Evolutionary conservation across 768 basidiomycete species (phyloP).

Genomic region (Tricholomella constricta): DNA sequence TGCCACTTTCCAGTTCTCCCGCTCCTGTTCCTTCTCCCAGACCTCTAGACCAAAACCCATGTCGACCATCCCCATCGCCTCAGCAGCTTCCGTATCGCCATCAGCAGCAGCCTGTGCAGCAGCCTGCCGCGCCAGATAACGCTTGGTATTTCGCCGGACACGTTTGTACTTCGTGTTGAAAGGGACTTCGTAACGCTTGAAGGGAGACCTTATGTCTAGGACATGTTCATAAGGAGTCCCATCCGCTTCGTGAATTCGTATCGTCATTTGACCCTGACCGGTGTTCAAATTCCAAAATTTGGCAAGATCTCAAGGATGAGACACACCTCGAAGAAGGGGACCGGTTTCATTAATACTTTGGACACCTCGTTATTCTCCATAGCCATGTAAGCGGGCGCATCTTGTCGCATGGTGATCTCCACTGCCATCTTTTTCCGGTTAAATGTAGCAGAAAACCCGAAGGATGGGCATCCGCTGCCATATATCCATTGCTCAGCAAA

Average conservation of each 20-base stretch:
- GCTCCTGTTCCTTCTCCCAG: conserved; percentile 94
- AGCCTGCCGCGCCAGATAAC: conserved; percentile 91
- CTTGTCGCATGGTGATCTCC: conserved; percentile 92
- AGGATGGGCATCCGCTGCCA: conserved; percentile 92
- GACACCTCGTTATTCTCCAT: conserved; percentile 71
- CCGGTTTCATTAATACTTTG: conserved; percentile 73
- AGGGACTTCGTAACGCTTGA: conserved; percentile 96
- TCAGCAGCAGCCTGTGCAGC: conserved; percentile 93
- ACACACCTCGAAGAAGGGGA: conserved; percentile 84
- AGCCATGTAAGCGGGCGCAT: conserved; percentile 74
- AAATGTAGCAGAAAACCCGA: conserved; percentile 88
- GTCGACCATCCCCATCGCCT: conserved; percentile 92
- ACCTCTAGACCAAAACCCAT: conserved; percentile 92
- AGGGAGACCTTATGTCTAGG: conserved; percentile 81
- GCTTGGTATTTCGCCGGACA: conserved; percentile 92
- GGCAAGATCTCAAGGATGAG: not conserved
- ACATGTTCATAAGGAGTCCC: conserved; percentile 99
- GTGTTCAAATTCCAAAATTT: conserved; percentile 3
- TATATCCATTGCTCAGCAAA: conserved; percentile 99
- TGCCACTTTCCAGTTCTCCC: conserved; percentile 93
- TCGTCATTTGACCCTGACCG: conserved; percentile 90
- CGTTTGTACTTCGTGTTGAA: conserved; percentile 99
- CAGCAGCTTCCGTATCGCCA: conserved; percentile 88
- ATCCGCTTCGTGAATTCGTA: conserved; percentile 98
- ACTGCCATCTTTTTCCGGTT: conserved; percentile 99